Evolutionary conservation across 2,329 filamentous ascomycete genomes (phyloP).

Genomic region (Neonectria neomacrospora): DNA sequence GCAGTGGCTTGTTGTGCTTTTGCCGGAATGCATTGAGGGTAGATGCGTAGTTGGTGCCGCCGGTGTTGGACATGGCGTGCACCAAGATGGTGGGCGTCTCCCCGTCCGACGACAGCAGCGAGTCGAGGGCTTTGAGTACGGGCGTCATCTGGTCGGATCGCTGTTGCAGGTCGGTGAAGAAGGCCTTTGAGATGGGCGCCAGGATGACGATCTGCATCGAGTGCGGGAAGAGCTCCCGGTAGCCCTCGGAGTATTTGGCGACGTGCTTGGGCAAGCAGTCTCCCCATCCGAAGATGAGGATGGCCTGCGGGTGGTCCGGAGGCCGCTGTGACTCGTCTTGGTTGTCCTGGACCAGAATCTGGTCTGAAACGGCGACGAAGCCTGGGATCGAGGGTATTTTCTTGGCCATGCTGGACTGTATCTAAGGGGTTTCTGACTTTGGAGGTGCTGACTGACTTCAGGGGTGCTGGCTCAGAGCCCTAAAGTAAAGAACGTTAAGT

Average conservation of each 20-base stretch:
- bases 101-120: constrained; percentile 24
- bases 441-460: not conserved
- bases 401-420: constrained; percentile 31
- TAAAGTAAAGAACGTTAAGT: too few species aligned
- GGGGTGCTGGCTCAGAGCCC: not conserved
- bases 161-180: constrained; percentile 55
- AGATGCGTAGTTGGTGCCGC: constrained; percentile 63
- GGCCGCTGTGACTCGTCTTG: constrained; percentile 38
- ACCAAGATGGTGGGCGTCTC: constrained; percentile 54
- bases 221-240: constrained; percentile 60
- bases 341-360: constrained; percentile 58
- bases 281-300: constrained; percentile 68
- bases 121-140: constrained; percentile 50
- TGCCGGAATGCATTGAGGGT: constrained; percentile 59
- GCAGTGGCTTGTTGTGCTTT: constrained; percentile 52
- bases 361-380: constrained; percentile 59
- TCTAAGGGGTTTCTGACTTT: not conserved
- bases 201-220: constrained; percentile 63
- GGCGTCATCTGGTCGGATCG: constrained; percentile 59
- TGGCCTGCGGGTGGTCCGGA: constrained; percentile 53
- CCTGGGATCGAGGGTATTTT: constrained; percentile 46
- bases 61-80: constrained; percentile 69
- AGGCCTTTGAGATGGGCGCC: constrained; percentile 59
- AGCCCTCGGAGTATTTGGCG: constrained; percentile 65
- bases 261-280: constrained; percentile 66